phyloP scores from a whole-genome alignment of 1,284 basidiomycete genomes.

The Trichosporon asahii region DNA sequence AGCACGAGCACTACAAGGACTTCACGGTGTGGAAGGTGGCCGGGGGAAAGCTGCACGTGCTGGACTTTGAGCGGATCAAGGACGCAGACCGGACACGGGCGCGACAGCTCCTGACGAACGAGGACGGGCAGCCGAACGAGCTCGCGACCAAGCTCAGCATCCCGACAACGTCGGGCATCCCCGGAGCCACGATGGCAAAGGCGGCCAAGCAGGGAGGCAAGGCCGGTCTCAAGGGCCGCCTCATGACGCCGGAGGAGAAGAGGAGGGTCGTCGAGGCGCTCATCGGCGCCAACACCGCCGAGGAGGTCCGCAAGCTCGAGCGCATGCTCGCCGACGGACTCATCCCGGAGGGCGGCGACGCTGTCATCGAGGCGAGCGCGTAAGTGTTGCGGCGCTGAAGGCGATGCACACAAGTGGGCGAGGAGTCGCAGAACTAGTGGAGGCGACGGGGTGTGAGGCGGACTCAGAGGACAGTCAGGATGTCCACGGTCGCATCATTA shows the following conservation, averaged over 20 bases:
- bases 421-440: not conserved
- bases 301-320: constrained; percentile 83
- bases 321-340: constrained; percentile 82
- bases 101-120: constrained; percentile 69
- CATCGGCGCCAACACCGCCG: constrained; percentile 81
- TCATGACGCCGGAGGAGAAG: constrained; percentile 90
- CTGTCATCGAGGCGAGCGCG: constrained; percentile 11
- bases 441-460: not conserved
- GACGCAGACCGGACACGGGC: constrained; percentile 79
- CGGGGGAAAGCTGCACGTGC: constrained; percentile 67
- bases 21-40: constrained; percentile 63
- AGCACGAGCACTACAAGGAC: constrained; percentile 94
- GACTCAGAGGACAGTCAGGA: not conserved
- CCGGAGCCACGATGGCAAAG: constrained; percentile 59
- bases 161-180: constrained; percentile 63
- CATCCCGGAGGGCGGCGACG: constrained; percentile 57
- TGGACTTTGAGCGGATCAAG: constrained; percentile 95
- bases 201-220: constrained; percentile 28
- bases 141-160: constrained; percentile 74
- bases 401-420: too few relatives aligned
- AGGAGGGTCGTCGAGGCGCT: constrained; percentile 86
- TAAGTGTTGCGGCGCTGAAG: not conserved
- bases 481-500: not conserved
- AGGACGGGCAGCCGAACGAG: constrained; percentile 69
- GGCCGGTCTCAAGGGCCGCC: constrained; percentile 57